Evolutionary conservation across 75 land plant genomes (phyloP).

Genomic region (Sequoiadendron giganteum): DNA sequence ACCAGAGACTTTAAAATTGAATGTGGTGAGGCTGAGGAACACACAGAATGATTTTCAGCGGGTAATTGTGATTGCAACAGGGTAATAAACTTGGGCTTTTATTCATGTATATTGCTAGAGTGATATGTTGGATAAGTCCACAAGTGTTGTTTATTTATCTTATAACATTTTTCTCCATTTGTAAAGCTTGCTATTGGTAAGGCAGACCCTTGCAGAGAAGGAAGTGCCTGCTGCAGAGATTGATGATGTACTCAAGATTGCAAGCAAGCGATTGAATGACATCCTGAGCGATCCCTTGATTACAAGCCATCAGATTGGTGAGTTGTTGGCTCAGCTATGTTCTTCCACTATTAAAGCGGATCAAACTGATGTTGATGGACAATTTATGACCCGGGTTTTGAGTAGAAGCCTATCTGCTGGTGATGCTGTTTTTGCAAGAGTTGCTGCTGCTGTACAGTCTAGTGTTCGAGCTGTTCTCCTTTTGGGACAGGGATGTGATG

Average conservation of each 20-base stretch:
- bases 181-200: slow-evolving; percentile 36
- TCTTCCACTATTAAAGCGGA: neutral
- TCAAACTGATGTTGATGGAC: slow-evolving; percentile 16
- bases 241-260: slow-evolving; percentile 18
- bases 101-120: slow-evolving; percentile 25
- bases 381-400: slow-evolving; percentile 62
- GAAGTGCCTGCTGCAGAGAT: slow-evolving; percentile 18
- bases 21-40: slow-evolving; percentile 52
- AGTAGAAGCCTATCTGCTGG: slow-evolving; percentile 66
- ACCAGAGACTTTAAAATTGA: slow-evolving; percentile 83
- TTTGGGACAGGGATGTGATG: slow-evolving; percentile 52
- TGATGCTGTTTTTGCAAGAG: slow-evolving; percentile 67
- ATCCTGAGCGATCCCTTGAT: neutral
- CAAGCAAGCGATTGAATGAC: slow-evolving; percentile 9
- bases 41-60: slow-evolving; percentile 77
- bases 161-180: neutral
- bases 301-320: slow-evolving; percentile 31
- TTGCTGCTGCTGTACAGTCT: slow-evolving; percentile 55
- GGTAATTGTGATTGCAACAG: slow-evolving; percentile 64
- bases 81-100: neutral
- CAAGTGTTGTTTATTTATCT: neutral
- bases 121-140: neutral
- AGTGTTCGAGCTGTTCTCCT: slow-evolving; percentile 63
- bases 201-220: slow-evolving; percentile 42
- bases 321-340: slow-evolving; percentile 20